Evolutionary conservation across 2,329 filamentous ascomycete species (phyloP).

Genomic region (Talaromyces sp.): DNA sequence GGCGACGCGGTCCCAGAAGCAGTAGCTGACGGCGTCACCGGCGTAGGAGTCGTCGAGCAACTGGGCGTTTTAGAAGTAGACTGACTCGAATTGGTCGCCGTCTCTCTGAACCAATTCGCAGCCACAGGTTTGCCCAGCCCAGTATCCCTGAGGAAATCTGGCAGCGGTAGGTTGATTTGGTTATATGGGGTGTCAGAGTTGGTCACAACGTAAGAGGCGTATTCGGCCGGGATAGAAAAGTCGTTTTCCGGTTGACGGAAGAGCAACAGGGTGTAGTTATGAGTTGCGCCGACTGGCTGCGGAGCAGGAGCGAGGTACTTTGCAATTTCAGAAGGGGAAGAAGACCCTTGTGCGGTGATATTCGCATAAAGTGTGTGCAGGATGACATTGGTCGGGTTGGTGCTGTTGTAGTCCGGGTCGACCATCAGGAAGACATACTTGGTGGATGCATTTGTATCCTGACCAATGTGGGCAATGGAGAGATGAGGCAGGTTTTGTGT

Average conservation of each 20-base stretch:
- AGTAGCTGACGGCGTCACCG: neutral
- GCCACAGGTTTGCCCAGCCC: conserved; percentile 2
- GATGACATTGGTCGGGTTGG: neutral
- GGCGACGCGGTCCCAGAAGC: neutral
- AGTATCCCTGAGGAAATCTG: conserved; percentile 1
- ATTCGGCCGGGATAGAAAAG: neutral
- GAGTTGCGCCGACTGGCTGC: neutral
- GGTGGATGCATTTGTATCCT: neutral
- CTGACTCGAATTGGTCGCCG: neutral
- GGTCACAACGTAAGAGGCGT: conserved; percentile 1
- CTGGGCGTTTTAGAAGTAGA: neutral
- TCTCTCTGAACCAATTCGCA: conserved; percentile 5
- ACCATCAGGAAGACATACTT: conserved; percentile 10
- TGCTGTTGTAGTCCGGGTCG: conserved; percentile 4
- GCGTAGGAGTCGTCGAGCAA: neutral
- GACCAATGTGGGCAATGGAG: neutral
- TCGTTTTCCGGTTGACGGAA: conserved; percentile 2
- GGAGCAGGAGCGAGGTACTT: neutral
- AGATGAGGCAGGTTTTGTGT: neutral
- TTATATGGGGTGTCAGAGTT: neutral
- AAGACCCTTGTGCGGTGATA: neutral
- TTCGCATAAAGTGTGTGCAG: conserved; percentile 6
- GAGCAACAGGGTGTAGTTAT: conserved; percentile 6
- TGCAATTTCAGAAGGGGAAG: neutral
- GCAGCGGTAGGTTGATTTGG: conserved; percentile 1